These are phyloP conservation scores for Penicillium polonicum DNA, from an alignment of 2,329 filamentous ascomycete species.

Conservation along the genomic window DNA sequence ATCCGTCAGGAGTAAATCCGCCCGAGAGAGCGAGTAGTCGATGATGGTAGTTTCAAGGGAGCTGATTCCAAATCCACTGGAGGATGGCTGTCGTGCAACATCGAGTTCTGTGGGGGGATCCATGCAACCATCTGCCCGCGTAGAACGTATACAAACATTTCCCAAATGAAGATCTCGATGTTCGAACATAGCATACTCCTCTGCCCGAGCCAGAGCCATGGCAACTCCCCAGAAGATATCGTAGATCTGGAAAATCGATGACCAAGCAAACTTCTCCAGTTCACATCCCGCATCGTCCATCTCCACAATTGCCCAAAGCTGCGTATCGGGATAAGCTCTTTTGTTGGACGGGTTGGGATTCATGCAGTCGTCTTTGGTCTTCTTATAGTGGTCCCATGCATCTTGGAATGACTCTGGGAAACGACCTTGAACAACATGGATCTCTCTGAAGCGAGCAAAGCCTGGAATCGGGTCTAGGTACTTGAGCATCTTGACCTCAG, in stretches of 20 bases:
- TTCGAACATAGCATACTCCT: conserved; percentile 61
- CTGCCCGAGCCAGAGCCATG: conserved; percentile 60
- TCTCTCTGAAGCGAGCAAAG: conserved; percentile 61
- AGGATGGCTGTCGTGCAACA: conserved; percentile 30
- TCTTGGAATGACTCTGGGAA: conserved; percentile 54
- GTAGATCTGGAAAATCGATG: conserved; percentile 52
- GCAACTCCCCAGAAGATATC: conserved; percentile 69
- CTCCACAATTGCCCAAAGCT: conserved; percentile 64
- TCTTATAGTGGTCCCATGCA: conserved; percentile 44
- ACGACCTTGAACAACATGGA: conserved; percentile 57
- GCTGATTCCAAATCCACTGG: conserved; percentile 52
- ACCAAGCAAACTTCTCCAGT: conserved; percentile 49
- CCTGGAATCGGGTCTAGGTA: conserved; percentile 60
- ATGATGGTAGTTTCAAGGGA: conserved; percentile 63
- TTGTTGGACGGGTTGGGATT: conserved; percentile 59
- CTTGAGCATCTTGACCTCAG: conserved; percentile 54
- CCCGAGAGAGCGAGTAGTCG: conserved; percentile 67
- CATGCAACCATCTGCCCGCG: conserved; percentile 31
- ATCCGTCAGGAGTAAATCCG: conserved; percentile 44
- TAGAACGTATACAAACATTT: conserved; percentile 60
- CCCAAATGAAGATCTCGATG: conserved; percentile 66
- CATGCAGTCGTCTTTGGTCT: conserved; percentile 46
- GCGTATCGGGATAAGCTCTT: conserved; percentile 52
- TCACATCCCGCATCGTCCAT: conserved; percentile 66
- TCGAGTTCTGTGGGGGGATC: conserved; percentile 35